Evolutionary conservation across 2,329 filamentous ascomycete species (phyloP), one percentile per base, ranked within the genome.

Genomic region (Massarina eburnea): DNA sequence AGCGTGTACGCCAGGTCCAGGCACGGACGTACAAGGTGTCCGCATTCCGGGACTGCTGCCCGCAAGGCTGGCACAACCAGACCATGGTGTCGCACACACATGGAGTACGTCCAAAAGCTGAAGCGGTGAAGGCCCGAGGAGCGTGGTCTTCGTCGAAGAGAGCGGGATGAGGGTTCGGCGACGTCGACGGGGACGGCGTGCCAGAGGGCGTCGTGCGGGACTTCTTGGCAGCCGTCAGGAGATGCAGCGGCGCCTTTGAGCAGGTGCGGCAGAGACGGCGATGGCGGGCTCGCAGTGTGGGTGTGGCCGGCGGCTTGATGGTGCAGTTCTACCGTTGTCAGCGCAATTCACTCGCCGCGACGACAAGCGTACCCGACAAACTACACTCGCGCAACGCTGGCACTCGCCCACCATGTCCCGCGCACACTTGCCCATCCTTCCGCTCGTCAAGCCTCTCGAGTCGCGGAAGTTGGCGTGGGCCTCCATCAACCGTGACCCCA

Each of bases 1-100:
- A 96, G 19, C 89, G 83, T 32, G 83, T 89, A 40, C 91, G 85
- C 91, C 91, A 96, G 51, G 83, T 87, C 91, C 91, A 96, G 43
- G 91, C 89, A 3, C 80, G 76, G 34, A 76, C 68, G 60, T 86
- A 85, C 12, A 76, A 80, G 4, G 76, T 80, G 53, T 85, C 82
- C 10, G 73, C 72, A 26, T 74, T 75, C 19, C 81, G 77, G 41
- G 95, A 83, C 43, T 82, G 81, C 50, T 86, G 82, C 1, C 91
- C 90, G 58, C 92, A 96, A 1, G 87, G 84, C 52, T 88, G 83
- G 70, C 91, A 97, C 20, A 96, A 82, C 88, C 89, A 96, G 37
- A 95, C 83, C 4, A 80, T 80, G 8, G 80, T 71, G 29, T 72
- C 70, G 54, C 81, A 84, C 8, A 68, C 81, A 76, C 80, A 92